These are phyloP conservation scores for Plasmodium vivax DNA, from an alignment of 169 alveolate species.

Conservation along the genomic window DNA sequence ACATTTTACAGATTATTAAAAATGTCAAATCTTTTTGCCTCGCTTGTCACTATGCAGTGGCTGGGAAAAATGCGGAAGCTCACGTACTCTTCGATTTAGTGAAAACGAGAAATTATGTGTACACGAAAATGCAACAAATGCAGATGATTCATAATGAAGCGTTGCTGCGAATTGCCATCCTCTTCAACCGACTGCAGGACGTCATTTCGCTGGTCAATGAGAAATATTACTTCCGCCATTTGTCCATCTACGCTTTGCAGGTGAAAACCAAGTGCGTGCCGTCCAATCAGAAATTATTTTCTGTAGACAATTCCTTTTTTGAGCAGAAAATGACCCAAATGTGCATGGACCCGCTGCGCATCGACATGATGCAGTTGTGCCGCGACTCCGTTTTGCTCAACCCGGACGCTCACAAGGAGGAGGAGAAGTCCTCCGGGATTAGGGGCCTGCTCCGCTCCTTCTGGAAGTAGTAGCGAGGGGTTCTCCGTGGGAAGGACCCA, in stretches of 20 bases:
- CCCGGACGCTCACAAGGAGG: conserved; percentile 8
- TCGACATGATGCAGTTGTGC: conserved; percentile 38
- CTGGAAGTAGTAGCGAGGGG: conserved; percentile 10
- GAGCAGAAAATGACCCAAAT: conserved; percentile 23
- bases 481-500: background rate
- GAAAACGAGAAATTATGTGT: conserved; percentile 75
- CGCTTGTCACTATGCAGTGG: conserved; percentile 76
- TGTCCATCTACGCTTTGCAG: conserved; percentile 56
- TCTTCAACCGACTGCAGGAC: conserved; percentile 76
- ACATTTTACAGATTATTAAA: conserved; percentile 78
- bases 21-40: conserved; percentile 79
- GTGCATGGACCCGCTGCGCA: conserved; percentile 15
- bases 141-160: conserved; percentile 51
- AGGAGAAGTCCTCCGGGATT: conserved; percentile 19
- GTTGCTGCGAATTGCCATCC: conserved; percentile 75
- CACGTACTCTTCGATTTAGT: conserved; percentile 81
- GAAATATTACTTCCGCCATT: conserved; percentile 41
- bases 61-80: conserved; percentile 79
- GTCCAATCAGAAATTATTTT: background rate
- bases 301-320: conserved; percentile 40
- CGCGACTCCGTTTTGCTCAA: background rate
- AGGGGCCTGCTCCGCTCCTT: conserved; percentile 34
- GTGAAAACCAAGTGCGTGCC: conserved; percentile 31
- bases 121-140: conserved; percentile 23
- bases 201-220: conserved; percentile 30